phyloP scores from a whole-genome alignment of 2,329 filamentous ascomycete species.

The Dactylellina cionopaga region DNA sequence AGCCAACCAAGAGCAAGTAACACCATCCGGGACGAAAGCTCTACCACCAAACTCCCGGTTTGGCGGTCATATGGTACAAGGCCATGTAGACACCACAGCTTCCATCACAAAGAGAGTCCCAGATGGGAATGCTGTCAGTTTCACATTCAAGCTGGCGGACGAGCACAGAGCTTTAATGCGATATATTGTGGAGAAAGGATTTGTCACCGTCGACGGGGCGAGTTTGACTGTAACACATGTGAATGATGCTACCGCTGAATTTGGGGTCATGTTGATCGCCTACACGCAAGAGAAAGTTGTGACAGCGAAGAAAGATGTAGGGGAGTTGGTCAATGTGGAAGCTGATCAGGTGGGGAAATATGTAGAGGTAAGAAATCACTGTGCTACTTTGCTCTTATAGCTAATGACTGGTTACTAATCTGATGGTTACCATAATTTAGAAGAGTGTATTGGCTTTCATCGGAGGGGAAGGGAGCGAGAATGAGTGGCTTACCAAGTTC shows the following conservation, averaged over 20 bases:
- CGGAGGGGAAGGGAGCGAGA: constrained; percentile 64
- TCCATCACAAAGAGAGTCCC: constrained; percentile 75
- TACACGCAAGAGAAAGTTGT: constrained; percentile 96
- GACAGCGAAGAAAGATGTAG: constrained; percentile 78
- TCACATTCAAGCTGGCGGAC: constrained; percentile 75
- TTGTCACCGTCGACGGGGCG: constrained; percentile 90
- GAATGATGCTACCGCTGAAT: constrained; percentile 79
- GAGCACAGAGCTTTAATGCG: constrained; percentile 74
- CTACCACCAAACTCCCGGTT: constrained; percentile 76
- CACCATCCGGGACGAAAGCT: constrained; percentile 32
- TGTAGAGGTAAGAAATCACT: constrained; percentile 61
- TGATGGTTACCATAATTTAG: constrained; percentile 16
- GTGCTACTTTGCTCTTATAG: neutral
- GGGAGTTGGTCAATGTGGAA: constrained; percentile 89
- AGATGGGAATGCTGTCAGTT: constrained; percentile 90
- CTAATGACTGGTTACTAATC: constrained; percentile 1
- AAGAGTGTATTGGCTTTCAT: constrained; percentile 54
- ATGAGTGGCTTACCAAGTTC: constrained; percentile 74
- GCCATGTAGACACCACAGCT: constrained; percentile 92
- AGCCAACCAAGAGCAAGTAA: constrained; percentile 8
- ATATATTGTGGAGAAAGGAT: constrained; percentile 97
- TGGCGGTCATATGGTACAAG: constrained; percentile 85
- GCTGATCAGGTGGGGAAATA: constrained; percentile 82
- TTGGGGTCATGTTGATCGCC: constrained; percentile 95
- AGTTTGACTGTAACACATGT: constrained; percentile 92